phyloP scores from a whole-genome alignment of 2,329 filamentous ascomycete genomes.

The Xylaria sp. region DNA sequence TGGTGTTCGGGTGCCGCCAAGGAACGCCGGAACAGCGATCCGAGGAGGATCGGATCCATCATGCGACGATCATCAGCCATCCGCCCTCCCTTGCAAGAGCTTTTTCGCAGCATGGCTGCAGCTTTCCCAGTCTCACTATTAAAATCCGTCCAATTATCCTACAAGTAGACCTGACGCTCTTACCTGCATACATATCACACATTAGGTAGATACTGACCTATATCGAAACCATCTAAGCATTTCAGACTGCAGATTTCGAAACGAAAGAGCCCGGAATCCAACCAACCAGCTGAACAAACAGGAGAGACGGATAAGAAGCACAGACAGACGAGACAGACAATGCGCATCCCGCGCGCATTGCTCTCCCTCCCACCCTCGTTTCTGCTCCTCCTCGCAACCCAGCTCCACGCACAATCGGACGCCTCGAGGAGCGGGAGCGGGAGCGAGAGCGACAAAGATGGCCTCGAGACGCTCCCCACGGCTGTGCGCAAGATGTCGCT shows the following conservation, averaged over 20 bases:
- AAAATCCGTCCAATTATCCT: background rate
- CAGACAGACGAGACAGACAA: background rate
- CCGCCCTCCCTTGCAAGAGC: background rate
- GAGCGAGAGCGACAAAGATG: conserved; percentile 31
- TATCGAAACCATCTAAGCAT: background rate
- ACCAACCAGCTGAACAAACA: conserved; percentile 7
- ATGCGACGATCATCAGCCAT: conserved; percentile 20
- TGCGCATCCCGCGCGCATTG: conserved; percentile 31
- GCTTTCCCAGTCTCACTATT: background rate
- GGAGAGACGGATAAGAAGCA: background rate
- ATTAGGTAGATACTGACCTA: no score
- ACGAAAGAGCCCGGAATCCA: background rate
- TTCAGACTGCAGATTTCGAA: background rate
- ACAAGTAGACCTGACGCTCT: background rate
- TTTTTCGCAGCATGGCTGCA: background rate
- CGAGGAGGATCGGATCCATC: conserved; percentile 9
- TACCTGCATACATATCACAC: background rate
- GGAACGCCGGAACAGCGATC: conserved; percentile 9
- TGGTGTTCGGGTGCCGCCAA: conserved; percentile 17
- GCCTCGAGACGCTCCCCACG: conserved; percentile 58
- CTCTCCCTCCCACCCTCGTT: conserved; percentile 38
- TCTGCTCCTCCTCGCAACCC: conserved; percentile 58
- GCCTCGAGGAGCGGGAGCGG: background rate
- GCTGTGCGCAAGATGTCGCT: conserved; percentile 78
- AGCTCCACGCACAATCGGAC: conserved; percentile 47